Conservation (phyloP, 1,284 basidiomycete genomes). For the Peniophora sp. region DNA sequence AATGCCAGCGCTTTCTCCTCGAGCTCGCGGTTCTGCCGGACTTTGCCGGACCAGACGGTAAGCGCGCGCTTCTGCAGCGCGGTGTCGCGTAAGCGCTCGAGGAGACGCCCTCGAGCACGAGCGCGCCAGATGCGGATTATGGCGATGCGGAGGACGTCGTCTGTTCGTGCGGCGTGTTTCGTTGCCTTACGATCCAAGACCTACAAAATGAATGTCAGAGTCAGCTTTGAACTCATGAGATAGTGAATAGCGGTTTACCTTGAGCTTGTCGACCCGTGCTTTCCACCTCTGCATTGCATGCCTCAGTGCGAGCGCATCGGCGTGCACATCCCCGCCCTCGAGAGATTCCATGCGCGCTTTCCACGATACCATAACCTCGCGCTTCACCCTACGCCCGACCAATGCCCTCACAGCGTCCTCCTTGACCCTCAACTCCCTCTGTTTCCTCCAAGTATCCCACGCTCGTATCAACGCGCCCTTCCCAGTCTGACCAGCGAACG, state of each 20-base stretch:
- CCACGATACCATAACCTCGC: slow-evolving; percentile 44
- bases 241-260: slow-evolving; percentile 40
- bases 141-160: slow-evolving; percentile 56
- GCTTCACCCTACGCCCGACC: slow-evolving; percentile 38
- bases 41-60: slow-evolving; percentile 37
- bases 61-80: slow-evolving; percentile 41
- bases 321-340: slow-evolving; percentile 34
- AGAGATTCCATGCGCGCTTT: slow-evolving; percentile 35
- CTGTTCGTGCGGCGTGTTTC: slow-evolving; percentile 53
- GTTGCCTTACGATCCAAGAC: slow-evolving; percentile 43
- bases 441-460: slow-evolving; percentile 52
- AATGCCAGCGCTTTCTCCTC: slow-evolving; percentile 38
- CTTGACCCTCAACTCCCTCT: slow-evolving; percentile 30
- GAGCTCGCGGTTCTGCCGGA: background rate
- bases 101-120: slow-evolving; percentile 54
- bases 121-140: slow-evolving; percentile 68
- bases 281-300: slow-evolving; percentile 48
- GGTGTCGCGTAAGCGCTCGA: slow-evolving; percentile 45
- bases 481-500: slow-evolving; percentile 28
- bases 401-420: slow-evolving; percentile 36
- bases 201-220: slow-evolving; percentile 11
- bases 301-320: slow-evolving; percentile 37
- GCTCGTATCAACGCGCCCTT: slow-evolving; percentile 26
- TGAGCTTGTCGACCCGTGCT: slow-evolving; percentile 37
- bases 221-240: too few species aligned